phyloP scores from a whole-genome alignment of 192 early-diverging fungal genomes.

The Thamnidium elegans region DNA sequence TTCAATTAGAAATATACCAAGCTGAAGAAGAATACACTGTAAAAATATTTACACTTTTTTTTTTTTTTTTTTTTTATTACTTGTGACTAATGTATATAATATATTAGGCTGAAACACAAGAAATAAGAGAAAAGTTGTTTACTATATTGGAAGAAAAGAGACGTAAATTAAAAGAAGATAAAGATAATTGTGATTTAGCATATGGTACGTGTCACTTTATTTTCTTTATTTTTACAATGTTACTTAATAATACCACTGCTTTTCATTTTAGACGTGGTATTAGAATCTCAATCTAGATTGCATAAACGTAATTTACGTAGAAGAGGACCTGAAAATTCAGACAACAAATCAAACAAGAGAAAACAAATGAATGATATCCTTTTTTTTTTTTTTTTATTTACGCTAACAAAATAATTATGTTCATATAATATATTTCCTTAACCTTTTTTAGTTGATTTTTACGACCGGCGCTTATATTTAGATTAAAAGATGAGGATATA shows the following conservation, averaged over 20 bases:
- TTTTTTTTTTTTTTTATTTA: constrained; percentile 16
- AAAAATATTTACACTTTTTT: constrained; percentile 5
- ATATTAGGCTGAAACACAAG: constrained; percentile 61
- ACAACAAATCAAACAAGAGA: constrained; percentile 35
- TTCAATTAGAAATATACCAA: constrained; percentile 53
- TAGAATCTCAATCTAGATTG: constrained; percentile 26
- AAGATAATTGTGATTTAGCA: constrained; percentile 77
- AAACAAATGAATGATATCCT: constrained; percentile 38
- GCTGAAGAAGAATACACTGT: constrained; percentile 70
- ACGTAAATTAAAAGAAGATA: constrained; percentile 76
- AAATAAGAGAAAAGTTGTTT: constrained; percentile 71
- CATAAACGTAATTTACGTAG: constrained; percentile 58
- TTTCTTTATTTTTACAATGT: too few relatives aligned
- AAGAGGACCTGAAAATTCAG: constrained; percentile 44
- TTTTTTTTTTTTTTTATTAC: too few relatives aligned
- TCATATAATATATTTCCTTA: constrained; percentile 21
- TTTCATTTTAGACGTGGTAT: constrained; percentile 21
- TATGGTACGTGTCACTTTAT: constrained; percentile 48
- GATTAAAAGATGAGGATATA: constrained; percentile 32
- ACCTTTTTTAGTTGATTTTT: constrained; percentile 17
- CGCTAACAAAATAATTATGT: neutral
- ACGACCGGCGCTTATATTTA: constrained; percentile 32
- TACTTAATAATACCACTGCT: too few relatives aligned
- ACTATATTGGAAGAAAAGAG: constrained; percentile 74
- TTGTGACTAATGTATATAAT: neutral